Evolutionary conservation across 352 stramenopile genomes (phyloP).

Genomic region (Hyaloperonospora brassicae): DNA sequence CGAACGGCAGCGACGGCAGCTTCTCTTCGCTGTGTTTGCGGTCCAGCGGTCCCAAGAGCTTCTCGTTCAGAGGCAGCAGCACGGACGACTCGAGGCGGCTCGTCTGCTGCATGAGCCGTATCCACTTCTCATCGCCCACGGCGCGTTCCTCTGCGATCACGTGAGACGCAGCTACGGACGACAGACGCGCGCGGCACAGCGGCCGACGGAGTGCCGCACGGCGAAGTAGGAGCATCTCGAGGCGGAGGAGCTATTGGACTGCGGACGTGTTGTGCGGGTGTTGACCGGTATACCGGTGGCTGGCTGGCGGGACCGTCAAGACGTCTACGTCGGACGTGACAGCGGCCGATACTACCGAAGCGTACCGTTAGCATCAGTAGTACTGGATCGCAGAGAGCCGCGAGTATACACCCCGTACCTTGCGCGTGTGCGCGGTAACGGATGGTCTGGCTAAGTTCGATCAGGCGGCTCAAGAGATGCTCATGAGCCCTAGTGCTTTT

Average conservation of each 20-base stretch:
- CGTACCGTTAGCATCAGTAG: too few species aligned
- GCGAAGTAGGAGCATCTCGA: constrained; percentile 31
- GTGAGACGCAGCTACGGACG: constrained; percentile 18
- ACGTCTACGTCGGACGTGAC: too few species aligned
- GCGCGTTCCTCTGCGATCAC: constrained; percentile 15
- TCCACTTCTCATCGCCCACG: constrained; percentile 67
- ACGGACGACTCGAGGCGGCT: constrained; percentile 60
- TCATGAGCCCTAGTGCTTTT: constrained; percentile 39
- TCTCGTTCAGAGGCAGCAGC: constrained; percentile 79
- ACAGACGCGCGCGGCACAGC: constrained; percentile 14
- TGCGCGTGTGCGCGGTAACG: constrained; percentile 81
- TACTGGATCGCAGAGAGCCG: too few species aligned
- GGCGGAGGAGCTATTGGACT: too few species aligned
- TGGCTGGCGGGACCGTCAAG: too few species aligned
- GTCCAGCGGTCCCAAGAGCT: constrained; percentile 81
- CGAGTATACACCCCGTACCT: too few species aligned
- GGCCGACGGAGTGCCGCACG: constrained; percentile 9
- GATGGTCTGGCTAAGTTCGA: constrained; percentile 67
- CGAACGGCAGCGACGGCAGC: constrained; percentile 93
- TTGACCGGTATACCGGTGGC: too few species aligned
- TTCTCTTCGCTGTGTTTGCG: constrained; percentile 86
- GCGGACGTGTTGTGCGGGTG: too few species aligned
- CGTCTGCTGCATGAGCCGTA: constrained; percentile 77
- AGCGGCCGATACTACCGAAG: too few species aligned
- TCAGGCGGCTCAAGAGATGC: constrained; percentile 26